Evolutionary conservation across 164 flowering plant species (phyloP).

Genomic region (Piper longum): DNA sequence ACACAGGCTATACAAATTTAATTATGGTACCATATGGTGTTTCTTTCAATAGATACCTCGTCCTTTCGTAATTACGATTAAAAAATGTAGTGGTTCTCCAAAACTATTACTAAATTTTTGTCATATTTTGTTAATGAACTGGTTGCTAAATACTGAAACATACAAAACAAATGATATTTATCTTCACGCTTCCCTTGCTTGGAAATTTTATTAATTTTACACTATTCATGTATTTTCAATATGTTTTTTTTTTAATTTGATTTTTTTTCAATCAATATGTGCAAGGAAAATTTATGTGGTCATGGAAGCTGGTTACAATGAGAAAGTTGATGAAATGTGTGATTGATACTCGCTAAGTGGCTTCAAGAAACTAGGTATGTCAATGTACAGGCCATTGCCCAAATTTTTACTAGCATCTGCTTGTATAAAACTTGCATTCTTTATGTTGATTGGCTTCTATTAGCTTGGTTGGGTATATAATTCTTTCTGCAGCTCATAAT

Average conservation of each 20-base stretch:
- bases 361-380: constrained; percentile 42
- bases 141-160: no score
- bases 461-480: neutral
- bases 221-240: neutral
- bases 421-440: neutral
- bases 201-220: neutral
- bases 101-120: neutral
- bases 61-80: no score
- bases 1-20: no score
- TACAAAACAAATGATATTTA: no score
- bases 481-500: neutral
- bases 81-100: no score
- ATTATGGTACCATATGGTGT: no score
- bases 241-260: no score
- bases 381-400: neutral
- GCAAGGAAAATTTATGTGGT: constrained; percentile 65
- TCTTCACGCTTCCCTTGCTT: neutral
- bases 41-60: no score
- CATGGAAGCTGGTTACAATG: constrained; percentile 90
- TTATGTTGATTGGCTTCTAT: neutral
- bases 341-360: constrained; percentile 65
- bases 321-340: constrained; percentile 89
- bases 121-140: no score
- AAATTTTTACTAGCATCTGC: neutral
- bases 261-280: neutral